A percentile compares a stretch with the other conserved stretches of the same genome.
Conservation (phyloP, 2,329 filamentous ascomycete genomes). For the Parafenestella ontariensis region DNA sequence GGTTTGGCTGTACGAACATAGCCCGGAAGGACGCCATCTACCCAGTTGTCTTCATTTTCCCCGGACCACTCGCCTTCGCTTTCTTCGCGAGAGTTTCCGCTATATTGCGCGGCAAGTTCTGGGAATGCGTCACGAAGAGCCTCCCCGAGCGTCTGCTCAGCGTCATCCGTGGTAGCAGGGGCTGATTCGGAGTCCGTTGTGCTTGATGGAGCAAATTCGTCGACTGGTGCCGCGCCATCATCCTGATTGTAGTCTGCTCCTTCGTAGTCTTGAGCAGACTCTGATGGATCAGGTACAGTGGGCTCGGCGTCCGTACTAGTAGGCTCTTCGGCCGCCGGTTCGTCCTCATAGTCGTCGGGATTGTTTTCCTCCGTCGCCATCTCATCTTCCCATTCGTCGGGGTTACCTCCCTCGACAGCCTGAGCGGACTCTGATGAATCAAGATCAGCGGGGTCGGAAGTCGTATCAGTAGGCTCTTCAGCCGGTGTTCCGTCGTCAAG, state of each 20-base stretch:
- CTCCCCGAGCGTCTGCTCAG: neutral
- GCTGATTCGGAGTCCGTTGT: neutral
- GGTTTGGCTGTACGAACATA: neutral
- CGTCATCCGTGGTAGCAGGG: neutral
- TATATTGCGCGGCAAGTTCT: neutral
- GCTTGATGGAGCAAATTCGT: neutral
- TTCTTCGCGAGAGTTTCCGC: neutral
- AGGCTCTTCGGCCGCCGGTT: neutral
- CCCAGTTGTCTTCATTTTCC: constrained; percentile 1
- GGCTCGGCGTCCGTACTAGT: neutral
- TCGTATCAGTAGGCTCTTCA: neutral
- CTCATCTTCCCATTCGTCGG: no score
- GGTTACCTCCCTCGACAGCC: no score
- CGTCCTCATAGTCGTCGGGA: neutral
- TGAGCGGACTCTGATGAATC: neutral
- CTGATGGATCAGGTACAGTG: neutral
- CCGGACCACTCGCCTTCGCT: neutral
- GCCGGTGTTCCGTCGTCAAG: neutral
- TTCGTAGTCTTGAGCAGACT: neutral
- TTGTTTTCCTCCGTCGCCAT: no score
- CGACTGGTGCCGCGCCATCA: neutral
- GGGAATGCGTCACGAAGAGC: neutral
- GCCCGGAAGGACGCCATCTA: constrained; percentile 1
- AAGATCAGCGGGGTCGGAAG: neutral
- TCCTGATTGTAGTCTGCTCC: neutral